A percentile compares a stretch with the other conserved stretches of the same genome.
phyloP scores from a whole-genome alignment of 768 basidiomycete species.

The Galerina marginata region DNA sequence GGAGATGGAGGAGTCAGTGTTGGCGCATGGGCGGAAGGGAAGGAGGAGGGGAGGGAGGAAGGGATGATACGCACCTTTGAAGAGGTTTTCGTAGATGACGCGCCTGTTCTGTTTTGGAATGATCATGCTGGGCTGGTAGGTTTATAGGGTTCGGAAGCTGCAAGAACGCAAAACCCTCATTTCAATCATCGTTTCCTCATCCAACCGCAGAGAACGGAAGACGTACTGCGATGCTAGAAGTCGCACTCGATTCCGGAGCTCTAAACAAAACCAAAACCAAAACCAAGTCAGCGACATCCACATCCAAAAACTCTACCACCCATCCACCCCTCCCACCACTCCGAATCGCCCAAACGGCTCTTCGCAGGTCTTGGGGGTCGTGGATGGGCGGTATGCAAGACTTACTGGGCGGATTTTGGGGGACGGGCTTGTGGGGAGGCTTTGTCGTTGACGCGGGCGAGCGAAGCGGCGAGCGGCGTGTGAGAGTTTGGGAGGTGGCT shows the following conservation, averaged over 20 bases:
- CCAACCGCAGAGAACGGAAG: neutral
- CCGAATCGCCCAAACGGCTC: conserved; percentile 31
- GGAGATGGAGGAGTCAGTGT: too few species aligned
- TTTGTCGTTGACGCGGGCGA: conserved; percentile 45
- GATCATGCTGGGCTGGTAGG: conserved; percentile 75
- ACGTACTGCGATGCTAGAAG: conserved; percentile 43
- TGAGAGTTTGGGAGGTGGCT: conserved; percentile 18
- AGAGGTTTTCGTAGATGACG: conserved; percentile 98
- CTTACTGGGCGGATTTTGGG: conserved; percentile 48
- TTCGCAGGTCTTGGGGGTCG: conserved; percentile 22
- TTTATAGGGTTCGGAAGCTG: conserved; percentile 41
- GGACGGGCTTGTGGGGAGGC: conserved; percentile 39
- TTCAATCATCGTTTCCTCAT: conserved; percentile 4
- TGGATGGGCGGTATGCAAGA: conserved; percentile 29
- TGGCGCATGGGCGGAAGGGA: too few species aligned
- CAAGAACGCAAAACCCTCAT: neutral
- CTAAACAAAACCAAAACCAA: conserved; percentile 24
- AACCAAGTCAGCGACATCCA: conserved; percentile 28
- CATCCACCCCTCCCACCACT: conserved; percentile 44
- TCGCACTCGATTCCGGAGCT: conserved; percentile 47
- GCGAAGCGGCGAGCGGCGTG: conserved; percentile 15
- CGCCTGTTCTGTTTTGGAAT: conserved; percentile 96
- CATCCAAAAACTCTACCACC: conserved; percentile 39
- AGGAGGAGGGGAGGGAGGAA: too few species aligned
- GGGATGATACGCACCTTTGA: conserved; percentile 80